A percentile compares a stretch with the other conserved stretches of the same genome.
Evolutionary conservation across 169 alveolate genomes (phyloP).

Genomic region (Theileria annulata): DNA sequence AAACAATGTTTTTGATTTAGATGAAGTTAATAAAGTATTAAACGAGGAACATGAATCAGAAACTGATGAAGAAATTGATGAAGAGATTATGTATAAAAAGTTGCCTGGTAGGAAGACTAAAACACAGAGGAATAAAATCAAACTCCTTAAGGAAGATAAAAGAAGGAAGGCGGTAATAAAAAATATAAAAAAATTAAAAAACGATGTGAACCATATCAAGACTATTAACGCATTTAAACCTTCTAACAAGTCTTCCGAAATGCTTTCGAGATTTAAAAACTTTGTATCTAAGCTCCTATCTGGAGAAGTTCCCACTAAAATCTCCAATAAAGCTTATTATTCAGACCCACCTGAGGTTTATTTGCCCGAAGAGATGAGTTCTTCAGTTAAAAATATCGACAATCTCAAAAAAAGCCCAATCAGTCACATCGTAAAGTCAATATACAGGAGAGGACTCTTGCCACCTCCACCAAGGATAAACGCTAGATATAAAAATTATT

Average conservation of each 20-base stretch:
- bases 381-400: slow-evolving; percentile 20
- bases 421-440: slow-evolving; percentile 35
- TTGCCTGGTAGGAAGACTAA: slow-evolving; percentile 31
- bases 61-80: slow-evolving; percentile 17
- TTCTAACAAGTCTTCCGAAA: background rate
- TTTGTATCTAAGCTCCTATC: slow-evolving; percentile 22
- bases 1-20: background rate
- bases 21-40: background rate
- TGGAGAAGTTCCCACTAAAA: slow-evolving; percentile 26
- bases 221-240: background rate
- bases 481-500: slow-evolving; percentile 11
- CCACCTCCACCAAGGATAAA: slow-evolving; percentile 59
- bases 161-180: slow-evolving; percentile 30
- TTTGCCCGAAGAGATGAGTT: slow-evolving; percentile 35
- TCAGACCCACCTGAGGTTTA: slow-evolving; percentile 35
- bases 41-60: background rate
- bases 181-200: slow-evolving; percentile 32
- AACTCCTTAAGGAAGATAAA: slow-evolving; percentile 23
- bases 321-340: slow-evolving; percentile 33
- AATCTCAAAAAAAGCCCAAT: slow-evolving; percentile 23
- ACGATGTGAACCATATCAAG: slow-evolving; percentile 41
- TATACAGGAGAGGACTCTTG: slow-evolving; percentile 56
- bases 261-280: slow-evolving; percentile 1
- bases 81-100: background rate
- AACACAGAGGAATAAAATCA: slow-evolving; percentile 43